These are phyloP conservation scores for Tephrocybe sp. DNA, from an alignment of 768 basidiomycete species.

Conservation along the genomic window DNA sequence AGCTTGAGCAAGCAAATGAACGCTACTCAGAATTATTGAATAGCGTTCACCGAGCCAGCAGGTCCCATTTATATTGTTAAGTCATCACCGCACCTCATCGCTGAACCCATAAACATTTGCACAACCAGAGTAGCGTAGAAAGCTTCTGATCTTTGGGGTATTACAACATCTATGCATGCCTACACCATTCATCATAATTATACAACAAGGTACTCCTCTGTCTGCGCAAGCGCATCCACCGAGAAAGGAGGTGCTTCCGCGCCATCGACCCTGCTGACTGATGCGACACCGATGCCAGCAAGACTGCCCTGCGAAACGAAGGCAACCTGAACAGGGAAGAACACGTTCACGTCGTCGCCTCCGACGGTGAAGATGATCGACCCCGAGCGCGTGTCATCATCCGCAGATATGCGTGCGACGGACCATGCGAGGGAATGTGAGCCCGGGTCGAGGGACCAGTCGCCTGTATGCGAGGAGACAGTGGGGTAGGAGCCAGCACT, in stretches of 20 bases:
- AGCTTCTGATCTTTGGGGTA: not conserved
- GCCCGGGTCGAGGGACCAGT: conserved; percentile 80
- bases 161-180: not conserved
- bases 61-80: too few species aligned
- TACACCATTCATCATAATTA: conserved; percentile 19
- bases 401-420: conserved; percentile 61
- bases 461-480: conserved; percentile 70
- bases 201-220: conserved; percentile 59
- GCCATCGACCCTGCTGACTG: conserved; percentile 51
- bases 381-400: conserved; percentile 65
- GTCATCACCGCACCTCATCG: too few species aligned
- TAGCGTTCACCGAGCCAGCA: too few species aligned
- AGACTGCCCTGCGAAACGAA: conserved; percentile 83
- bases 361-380: conserved; percentile 89
- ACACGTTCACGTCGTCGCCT: conserved; percentile 77
- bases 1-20: too few species aligned
- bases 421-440: conserved; percentile 86
- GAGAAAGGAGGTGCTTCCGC: conserved; percentile 42
- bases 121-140: not conserved
- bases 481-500: conserved; percentile 84
- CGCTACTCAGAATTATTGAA: too few species aligned
- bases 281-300: conserved; percentile 67
- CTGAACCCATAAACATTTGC: too few species aligned
- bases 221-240: conserved; percentile 49
- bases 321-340: conserved; percentile 88